Evolutionary conservation across 331 rosid genomes (phyloP).

Genomic region (Quercus tomentella): DNA sequence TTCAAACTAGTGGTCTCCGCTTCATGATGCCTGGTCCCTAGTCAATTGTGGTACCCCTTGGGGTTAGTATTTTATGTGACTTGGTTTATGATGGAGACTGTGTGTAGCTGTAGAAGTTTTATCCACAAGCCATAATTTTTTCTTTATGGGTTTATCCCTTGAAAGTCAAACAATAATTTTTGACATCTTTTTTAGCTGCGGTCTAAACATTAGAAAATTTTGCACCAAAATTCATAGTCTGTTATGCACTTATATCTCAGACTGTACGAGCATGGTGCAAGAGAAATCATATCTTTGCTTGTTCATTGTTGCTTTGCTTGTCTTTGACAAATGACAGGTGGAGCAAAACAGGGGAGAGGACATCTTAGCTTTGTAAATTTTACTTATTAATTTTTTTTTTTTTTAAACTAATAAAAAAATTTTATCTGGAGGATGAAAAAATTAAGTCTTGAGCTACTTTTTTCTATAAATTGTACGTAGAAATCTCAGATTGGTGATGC

Average conservation of each 20-base stretch:
- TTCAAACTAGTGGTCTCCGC: too few species aligned
- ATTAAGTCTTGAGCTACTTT: not conserved
- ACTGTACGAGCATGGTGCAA: constrained; percentile 77
- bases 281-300: constrained; percentile 20
- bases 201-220: not conserved
- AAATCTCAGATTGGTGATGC: not conserved
- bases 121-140: not conserved
- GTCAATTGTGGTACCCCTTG: too few species aligned
- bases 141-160: not conserved
- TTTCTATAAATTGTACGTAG: not conserved
- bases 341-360: constrained; percentile 24
- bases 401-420: not conserved
- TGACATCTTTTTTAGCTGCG: not conserved
- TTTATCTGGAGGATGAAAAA: not conserved
- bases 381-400: too few species aligned
- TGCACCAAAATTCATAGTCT: constrained; percentile 61
- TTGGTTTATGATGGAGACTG: not conserved
- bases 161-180: not conserved
- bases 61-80: not conserved
- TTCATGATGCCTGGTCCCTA: too few species aligned
- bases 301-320: constrained; percentile 21
- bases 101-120: not conserved
- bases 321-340: constrained; percentile 12
- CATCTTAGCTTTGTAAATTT: not conserved
- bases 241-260: constrained; percentile 35